These are phyloP conservation scores for Francoa sonchifolia DNA, from an alignment of 441 rosid species.

Conservation along the genomic window DNA sequence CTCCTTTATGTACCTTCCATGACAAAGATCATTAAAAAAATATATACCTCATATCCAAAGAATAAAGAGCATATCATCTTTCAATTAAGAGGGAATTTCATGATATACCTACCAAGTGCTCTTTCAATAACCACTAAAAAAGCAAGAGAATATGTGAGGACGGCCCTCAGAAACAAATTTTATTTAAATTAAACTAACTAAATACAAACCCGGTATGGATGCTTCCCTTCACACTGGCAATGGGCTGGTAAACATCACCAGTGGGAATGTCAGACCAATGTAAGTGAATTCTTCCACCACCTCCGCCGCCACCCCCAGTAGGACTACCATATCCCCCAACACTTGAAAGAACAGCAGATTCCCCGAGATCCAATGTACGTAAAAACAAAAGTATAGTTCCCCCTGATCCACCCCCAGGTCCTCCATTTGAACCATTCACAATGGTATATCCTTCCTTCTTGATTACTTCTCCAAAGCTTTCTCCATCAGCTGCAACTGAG, in stretches of 20 bases:
- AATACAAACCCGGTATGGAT: conserved; percentile 54
- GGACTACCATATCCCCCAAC: conserved; percentile 84
- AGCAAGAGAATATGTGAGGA: conserved; percentile 2
- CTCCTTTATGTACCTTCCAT: too few species aligned
- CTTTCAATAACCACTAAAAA: not conserved
- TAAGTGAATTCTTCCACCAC: conserved; percentile 99
- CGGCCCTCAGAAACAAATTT: not conserved
- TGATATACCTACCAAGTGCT: too few species aligned
- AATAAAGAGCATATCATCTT: too few species aligned
- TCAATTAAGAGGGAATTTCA: too few species aligned
- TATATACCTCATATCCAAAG: too few species aligned
- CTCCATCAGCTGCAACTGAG: conserved; percentile 79
- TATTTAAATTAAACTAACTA: conserved; percentile 6
- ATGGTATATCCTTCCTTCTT: conserved; percentile 15
- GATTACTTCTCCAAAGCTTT: conserved; percentile 32
- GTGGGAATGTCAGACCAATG: conserved; percentile 98
- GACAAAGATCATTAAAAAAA: too few species aligned
- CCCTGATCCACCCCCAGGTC: conserved; percentile 98
- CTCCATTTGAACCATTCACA: conserved; percentile 24
- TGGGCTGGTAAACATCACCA: conserved; percentile 98
- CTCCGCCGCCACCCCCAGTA: conserved; percentile 89
- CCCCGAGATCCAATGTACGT: conserved; percentile 44
- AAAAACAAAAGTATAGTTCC: conserved; percentile 85
- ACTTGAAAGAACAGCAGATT: conserved; percentile 73
- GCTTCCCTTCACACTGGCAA: conserved; percentile 74